Conservation (phyloP, 768 basidiomycete genomes). For the Sporobolomyces phaffii region DNA sequence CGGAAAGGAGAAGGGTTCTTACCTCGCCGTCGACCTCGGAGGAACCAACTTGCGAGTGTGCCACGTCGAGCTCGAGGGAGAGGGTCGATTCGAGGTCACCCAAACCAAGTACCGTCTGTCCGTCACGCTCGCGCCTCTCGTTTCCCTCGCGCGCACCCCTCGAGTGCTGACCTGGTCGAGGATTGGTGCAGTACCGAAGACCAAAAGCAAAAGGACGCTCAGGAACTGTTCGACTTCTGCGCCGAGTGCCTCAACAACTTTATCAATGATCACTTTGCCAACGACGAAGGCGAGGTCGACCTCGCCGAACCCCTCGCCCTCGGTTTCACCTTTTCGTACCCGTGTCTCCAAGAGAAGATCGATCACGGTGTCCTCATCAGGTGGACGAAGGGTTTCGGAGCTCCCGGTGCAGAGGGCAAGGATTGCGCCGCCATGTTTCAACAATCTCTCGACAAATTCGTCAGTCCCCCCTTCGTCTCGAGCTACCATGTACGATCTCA, state of each 20-base stretch:
- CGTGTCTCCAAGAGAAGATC: slow-evolving; percentile 85
- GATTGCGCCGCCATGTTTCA: slow-evolving; percentile 94
- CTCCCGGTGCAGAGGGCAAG: slow-evolving; percentile 78
- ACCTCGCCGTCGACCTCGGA: slow-evolving; percentile 64
- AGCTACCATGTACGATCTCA: too few species aligned
- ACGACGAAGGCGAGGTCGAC: slow-evolving; percentile 52
- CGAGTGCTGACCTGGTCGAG: not conserved
- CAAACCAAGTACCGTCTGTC: slow-evolving; percentile 89
- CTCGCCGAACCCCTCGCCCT: slow-evolving; percentile 57
- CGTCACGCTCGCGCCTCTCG: not conserved
- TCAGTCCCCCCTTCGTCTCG: slow-evolving; percentile 46
- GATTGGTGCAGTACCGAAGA: slow-evolving; percentile 60
- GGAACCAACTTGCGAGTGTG: slow-evolving; percentile 94
- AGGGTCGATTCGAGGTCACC: slow-evolving; percentile 94
- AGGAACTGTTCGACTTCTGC: slow-evolving; percentile 93
- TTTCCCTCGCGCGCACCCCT: too few species aligned
- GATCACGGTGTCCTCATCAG: slow-evolving; percentile 90
- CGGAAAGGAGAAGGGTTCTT: slow-evolving; percentile 81
- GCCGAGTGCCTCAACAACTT: slow-evolving; percentile 88
- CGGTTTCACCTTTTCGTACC: slow-evolving; percentile 98
- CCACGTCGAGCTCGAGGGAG: slow-evolving; percentile 82
- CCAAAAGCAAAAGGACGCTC: slow-evolving; percentile 96
- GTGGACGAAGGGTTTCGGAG: slow-evolving; percentile 99
- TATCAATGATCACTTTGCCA: slow-evolving; percentile 61
- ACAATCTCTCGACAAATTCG: slow-evolving; percentile 67